Evolutionary conservation across 192 early-diverging fungal genomes (phyloP).

Genomic region (Backusella mclennaniae): DNA sequence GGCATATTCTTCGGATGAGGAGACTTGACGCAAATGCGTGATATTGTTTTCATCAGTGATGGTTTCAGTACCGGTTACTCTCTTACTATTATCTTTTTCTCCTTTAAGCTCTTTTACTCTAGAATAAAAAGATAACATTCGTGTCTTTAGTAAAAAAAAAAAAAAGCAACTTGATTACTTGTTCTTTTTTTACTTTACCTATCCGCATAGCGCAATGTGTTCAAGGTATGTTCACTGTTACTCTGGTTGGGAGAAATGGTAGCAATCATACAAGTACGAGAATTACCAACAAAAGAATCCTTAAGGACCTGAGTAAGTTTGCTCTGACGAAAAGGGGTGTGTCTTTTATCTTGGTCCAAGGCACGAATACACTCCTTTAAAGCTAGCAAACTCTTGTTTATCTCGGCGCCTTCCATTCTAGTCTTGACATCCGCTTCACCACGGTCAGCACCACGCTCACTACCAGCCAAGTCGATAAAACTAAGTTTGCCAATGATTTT

Average conservation of each 20-base stretch:
- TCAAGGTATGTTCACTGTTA: slow-evolving; percentile 95
- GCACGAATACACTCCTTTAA: slow-evolving; percentile 98
- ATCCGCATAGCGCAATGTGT: slow-evolving; percentile 97
- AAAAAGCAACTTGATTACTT: background rate
- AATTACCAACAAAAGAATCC: slow-evolving; percentile 98
- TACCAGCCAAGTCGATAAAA: slow-evolving; percentile 98
- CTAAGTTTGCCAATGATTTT: slow-evolving; percentile 80
- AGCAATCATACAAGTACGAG: slow-evolving; percentile 98
- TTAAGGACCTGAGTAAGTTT: slow-evolving; percentile 97
- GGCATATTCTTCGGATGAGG: slow-evolving; percentile 13
- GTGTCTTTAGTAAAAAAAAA: slow-evolving; percentile 13
- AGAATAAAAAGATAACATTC: background rate
- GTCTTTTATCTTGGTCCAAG: slow-evolving; percentile 90
- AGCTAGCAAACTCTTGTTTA: slow-evolving; percentile 97
- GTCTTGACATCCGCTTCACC: slow-evolving; percentile 93
- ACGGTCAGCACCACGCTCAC: slow-evolving; percentile 96
- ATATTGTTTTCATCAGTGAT: slow-evolving; percentile 3
- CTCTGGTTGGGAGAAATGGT: slow-evolving; percentile 94
- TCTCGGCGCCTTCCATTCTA: slow-evolving; percentile 98
- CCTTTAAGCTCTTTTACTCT: slow-evolving; percentile 48
- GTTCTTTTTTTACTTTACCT: slow-evolving; percentile 45
- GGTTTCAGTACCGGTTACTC: background rate
- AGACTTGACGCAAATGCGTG: slow-evolving; percentile 1
- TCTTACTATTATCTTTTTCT: slow-evolving; percentile 29
- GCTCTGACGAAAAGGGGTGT: slow-evolving; percentile 96